Base-by-base conservation (phyloP, 2,329 filamentous ascomycete species). In the Botrytis galanthina region DNA sequence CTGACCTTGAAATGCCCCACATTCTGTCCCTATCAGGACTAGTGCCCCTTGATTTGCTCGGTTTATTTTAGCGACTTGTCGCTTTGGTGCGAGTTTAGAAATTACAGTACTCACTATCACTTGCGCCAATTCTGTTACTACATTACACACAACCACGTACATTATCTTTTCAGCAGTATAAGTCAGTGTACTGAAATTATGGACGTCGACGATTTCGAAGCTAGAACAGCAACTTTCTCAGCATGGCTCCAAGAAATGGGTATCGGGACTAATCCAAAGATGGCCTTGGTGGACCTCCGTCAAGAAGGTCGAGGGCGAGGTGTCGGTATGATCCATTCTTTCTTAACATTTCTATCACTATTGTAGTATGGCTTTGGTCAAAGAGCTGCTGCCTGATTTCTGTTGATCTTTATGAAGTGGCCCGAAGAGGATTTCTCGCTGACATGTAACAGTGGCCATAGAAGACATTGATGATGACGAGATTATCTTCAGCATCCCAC, bases 401-500 rank as follows among this genome's bases (percentile, higher is more conserved):
- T 12, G n/a, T 46, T n/a, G 10, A 44, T 61, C 22, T 32, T 22
- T 26, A 29, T 35, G 32, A n/a, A 20, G 48, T 29, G 22, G 22
- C 46, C 20, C 32, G 29, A n/a, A 29, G 46, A 71, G 35, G 18
- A 48, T 29, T 37, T 57, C 46, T 74, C 71, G 60, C 75, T 78
- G 67, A 78, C 74, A 22, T 61, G 37, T 74, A 44, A 32, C 74
- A 91, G 89, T 92, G 76, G 89, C 90, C 71, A 83, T 80, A 62
- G 79, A 85, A 76, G 84, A 89, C 75, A 87, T 93, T 74, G 80
- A 82, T 54, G 86, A 89, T 81, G 89, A 91, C 76, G 89, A 91
- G 81, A 84, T 90, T 73, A 84, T 92, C 72, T 92, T 92, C 83
- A 86, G 85, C 72, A 87, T 92, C 75, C 89, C 90, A 60, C 88